phyloP scores from a whole-genome alignment of 306 rosid species.

The Pterocarpus macrocarpus region DNA sequence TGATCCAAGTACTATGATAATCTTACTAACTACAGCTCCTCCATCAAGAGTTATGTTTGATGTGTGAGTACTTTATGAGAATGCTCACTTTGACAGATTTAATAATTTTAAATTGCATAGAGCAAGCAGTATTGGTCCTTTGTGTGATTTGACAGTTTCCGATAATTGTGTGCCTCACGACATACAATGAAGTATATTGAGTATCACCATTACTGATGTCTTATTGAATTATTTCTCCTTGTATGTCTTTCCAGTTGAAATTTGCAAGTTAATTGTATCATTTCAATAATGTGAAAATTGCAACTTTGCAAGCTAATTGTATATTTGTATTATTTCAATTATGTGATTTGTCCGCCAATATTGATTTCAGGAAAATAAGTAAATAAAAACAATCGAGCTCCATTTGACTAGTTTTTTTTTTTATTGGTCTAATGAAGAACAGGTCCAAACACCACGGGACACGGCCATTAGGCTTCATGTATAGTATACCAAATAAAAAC shows the following conservation, averaged over 20 bases:
- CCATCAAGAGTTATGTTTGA: constrained; percentile 47
- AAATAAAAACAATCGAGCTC: constrained; percentile 6
- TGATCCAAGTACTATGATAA: constrained; percentile 50
- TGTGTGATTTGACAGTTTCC: constrained; percentile 9
- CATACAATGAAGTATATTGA: constrained; percentile 12
- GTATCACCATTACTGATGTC: constrained; percentile 14
- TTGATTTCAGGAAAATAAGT: constrained; percentile 5
- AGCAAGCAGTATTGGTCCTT: background rate
- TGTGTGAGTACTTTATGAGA: background rate
- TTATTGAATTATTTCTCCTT: constrained; percentile 6
- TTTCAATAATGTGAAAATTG: background rate
- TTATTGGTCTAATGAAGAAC: background rate
- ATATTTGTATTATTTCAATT: constrained; percentile 4
- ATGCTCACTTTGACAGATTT: background rate
- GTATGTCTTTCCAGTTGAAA: background rate
- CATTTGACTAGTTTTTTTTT: background rate
- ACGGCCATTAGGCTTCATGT: background rate
- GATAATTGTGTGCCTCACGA: constrained; percentile 4
- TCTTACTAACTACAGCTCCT: constrained; percentile 47
- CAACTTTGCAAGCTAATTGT: too few species aligned
- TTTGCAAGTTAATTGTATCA: background rate
- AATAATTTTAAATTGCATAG: constrained; percentile 5
- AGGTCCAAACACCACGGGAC: background rate
- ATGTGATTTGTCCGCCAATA: background rate
- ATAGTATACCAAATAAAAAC: background rate